A percentile compares a stretch with the other conserved stretches of the same genome.
These are phyloP conservation scores for Hypsizygus ulmarius DNA, from an alignment of 1,284 basidiomycete species.

Conservation along the genomic window DNA sequence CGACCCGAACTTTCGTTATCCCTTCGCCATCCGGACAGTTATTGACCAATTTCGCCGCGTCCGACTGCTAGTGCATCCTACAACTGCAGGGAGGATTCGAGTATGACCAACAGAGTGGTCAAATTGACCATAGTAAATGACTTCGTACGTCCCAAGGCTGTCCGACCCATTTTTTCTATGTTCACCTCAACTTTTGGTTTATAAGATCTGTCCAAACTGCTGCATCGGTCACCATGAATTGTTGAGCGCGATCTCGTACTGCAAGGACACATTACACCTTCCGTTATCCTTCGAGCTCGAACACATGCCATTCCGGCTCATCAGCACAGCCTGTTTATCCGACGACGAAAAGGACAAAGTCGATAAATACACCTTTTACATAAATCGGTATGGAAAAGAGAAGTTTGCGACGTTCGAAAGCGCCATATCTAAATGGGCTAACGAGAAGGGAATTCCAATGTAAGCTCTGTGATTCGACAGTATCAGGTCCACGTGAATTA, in stretches of 20 bases:
- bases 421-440: constrained; percentile 51
- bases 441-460: constrained; percentile 65
- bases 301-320: constrained; percentile 69
- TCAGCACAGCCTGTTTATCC: constrained; percentile 47
- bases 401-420: constrained; percentile 47
- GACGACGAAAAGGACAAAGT: constrained; percentile 39
- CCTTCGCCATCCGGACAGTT: background rate
- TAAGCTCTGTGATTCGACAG: constrained; percentile 35
- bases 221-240: constrained; percentile 74
- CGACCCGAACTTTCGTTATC: constrained; percentile 1
- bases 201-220: constrained; percentile 70
- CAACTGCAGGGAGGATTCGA: constrained; percentile 7
- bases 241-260: constrained; percentile 60
- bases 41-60: background rate
- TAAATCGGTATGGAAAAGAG: constrained; percentile 57
- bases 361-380: constrained; percentile 50
- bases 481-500: background rate
- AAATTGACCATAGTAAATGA: constrained; percentile 72
- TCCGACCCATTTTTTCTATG: constrained; percentile 13
- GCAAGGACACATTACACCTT: constrained; percentile 56
- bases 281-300: constrained; percentile 70
- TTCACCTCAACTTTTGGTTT: constrained; percentile 6
- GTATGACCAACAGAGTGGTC: constrained; percentile 47
- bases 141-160: constrained; percentile 46
- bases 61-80: background rate